Conservation (phyloP, 2,329 filamentous ascomycete species). For the Lachnellula arida region DNA sequence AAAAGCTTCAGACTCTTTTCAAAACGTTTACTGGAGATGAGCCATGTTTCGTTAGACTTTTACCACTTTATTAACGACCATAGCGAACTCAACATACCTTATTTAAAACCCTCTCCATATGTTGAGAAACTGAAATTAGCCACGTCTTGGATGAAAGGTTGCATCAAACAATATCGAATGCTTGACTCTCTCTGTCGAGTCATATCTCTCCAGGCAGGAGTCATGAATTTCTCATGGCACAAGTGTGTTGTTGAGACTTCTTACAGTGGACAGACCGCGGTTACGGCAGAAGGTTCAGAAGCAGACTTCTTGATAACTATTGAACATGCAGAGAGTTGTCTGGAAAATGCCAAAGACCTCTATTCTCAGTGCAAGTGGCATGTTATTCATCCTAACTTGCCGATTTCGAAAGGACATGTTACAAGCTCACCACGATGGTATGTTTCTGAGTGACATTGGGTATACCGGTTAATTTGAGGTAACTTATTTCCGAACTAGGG, state of each 20-base stretch:
- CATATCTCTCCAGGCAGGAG: background rate
- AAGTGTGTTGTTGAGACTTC: background rate
- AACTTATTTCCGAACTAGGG: background rate
- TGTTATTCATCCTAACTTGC: too few relatives aligned
- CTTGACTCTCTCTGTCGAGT: background rate
- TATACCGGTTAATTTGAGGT: too few relatives aligned
- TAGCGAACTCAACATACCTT: background rate
- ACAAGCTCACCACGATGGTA: too few relatives aligned
- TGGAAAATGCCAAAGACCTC: too few relatives aligned
- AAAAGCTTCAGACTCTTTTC: background rate
- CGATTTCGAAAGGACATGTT: too few relatives aligned
- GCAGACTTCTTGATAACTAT: too few relatives aligned
- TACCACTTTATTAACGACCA: background rate
- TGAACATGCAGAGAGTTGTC: too few relatives aligned
- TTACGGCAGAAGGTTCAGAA: background rate
- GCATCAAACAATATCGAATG: background rate
- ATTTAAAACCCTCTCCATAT: background rate
- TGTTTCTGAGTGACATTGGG: too few relatives aligned
- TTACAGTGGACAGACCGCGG: background rate
- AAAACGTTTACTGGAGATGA: background rate
- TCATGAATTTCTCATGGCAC: background rate
- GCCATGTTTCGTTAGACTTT: background rate
- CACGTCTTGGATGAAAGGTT: background rate
- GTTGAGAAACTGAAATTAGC: background rate
- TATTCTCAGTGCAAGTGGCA: too few relatives aligned